Evolutionary conservation across 1,139 yeast species (phyloP).

Genomic region (Taiozyma sp.): DNA sequence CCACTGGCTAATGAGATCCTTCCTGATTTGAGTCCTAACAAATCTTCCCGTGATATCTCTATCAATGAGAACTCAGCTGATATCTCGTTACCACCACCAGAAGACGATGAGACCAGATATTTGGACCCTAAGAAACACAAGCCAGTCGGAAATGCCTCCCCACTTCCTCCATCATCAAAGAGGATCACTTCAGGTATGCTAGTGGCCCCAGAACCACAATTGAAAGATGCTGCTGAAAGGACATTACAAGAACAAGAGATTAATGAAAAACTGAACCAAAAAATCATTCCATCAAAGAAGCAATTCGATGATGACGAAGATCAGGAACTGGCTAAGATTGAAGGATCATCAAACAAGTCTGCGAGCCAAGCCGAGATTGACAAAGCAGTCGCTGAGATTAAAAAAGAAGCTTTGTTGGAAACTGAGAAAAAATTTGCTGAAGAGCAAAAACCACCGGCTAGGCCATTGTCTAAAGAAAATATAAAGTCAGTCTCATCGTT

Average conservation of each 20-base stretch:
- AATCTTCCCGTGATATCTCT: slow-evolving; percentile 14
- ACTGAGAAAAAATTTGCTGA: background rate
- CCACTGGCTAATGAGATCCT: slow-evolving; percentile 33
- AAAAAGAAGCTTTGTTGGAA: background rate
- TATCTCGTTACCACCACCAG: slow-evolving; percentile 24
- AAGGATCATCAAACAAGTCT: background rate
- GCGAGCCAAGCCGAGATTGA: slow-evolving; percentile 1
- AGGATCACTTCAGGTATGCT: slow-evolving; percentile 71
- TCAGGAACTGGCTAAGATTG: background rate
- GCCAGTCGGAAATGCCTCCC: slow-evolving; percentile 9
- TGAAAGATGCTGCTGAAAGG: slow-evolving; percentile 32
- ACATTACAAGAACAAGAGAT: slow-evolving; percentile 23
- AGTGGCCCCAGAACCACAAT: slow-evolving; percentile 34
- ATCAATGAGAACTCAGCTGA: slow-evolving; percentile 17
- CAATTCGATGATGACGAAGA: slow-evolving; percentile 1
- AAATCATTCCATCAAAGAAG: slow-evolving; percentile 20
- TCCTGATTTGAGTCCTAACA: slow-evolving; percentile 21
- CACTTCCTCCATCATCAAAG: slow-evolving; percentile 30
- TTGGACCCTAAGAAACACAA: slow-evolving; percentile 20
- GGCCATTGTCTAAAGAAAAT: background rate
- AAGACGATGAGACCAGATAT: slow-evolving; percentile 14
- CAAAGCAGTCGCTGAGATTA: slow-evolving; percentile 1
- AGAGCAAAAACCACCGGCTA: slow-evolving; percentile 1
- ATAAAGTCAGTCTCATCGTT: slow-evolving; percentile 10
- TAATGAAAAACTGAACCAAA: slow-evolving; percentile 20